Conservation (phyloP, 1,284 basidiomycete genomes). For the Volvariella surrecta region DNA sequence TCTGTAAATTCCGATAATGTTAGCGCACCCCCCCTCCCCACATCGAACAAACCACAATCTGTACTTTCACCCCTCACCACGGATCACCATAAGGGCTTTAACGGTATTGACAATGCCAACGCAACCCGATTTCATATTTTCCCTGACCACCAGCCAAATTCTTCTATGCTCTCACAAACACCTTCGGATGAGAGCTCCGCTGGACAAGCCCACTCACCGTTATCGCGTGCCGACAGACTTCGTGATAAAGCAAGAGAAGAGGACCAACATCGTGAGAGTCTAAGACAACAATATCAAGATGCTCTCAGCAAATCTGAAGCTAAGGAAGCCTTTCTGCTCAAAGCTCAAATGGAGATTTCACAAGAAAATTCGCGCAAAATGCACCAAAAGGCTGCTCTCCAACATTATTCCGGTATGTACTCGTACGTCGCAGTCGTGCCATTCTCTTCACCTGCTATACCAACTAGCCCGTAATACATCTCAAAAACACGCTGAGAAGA, state of each 20-base stretch:
- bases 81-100: too few species aligned
- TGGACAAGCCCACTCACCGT: too few species aligned
- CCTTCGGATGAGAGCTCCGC: too few species aligned
- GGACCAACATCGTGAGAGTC: constrained; percentile 18
- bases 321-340: constrained; percentile 28
- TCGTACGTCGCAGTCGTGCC: not conserved
- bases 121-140: too few species aligned
- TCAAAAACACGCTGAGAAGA: constrained; percentile 19
- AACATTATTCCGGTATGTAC: constrained; percentile 30
- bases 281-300: constrained; percentile 20
- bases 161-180: too few species aligned
- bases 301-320: constrained; percentile 22
- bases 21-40: too few species aligned
- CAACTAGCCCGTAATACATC: constrained; percentile 43
- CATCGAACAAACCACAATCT: too few species aligned
- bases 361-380: constrained; percentile 24
- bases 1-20: too few species aligned
- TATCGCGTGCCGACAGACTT: constrained; percentile 23
- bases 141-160: too few species aligned
- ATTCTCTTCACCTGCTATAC: not conserved
- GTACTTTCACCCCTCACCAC: too few species aligned
- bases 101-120: too few species aligned
- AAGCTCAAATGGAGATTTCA: constrained; percentile 25
- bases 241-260: constrained; percentile 28
- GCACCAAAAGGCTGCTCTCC: constrained; percentile 30